phyloP scores from a whole-genome alignment of 345 rosid species.

The Turritis glabra region DNA sequence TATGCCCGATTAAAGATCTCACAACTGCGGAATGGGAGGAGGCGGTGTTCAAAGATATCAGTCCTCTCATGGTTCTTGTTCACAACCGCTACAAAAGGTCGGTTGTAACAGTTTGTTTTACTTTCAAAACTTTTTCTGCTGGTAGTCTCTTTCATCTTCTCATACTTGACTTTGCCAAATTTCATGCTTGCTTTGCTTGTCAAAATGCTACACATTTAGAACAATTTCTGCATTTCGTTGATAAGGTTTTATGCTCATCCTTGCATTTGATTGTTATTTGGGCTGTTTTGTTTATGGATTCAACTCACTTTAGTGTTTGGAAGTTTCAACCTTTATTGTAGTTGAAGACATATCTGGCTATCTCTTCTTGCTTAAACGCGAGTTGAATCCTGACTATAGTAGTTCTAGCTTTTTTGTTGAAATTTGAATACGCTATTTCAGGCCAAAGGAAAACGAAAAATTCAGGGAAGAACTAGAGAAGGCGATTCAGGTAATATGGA shows the following conservation, averaged over 20 bases:
- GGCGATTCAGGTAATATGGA: constrained; percentile 92
- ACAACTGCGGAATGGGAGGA: constrained; percentile 86
- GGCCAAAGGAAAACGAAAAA: constrained; percentile 77
- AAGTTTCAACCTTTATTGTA: background rate
- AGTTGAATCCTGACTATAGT: background rate
- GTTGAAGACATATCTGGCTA: background rate
- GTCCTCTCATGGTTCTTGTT: constrained; percentile 82
- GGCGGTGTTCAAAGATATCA: constrained; percentile 76
- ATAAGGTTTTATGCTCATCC: background rate
- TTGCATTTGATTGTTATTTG: background rate
- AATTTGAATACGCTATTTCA: constrained; percentile 32
- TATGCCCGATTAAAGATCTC: constrained; percentile 85
- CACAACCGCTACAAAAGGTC: constrained; percentile 91
- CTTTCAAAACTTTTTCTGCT: background rate
- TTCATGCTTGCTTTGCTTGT: background rate
- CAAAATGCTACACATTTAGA: background rate
- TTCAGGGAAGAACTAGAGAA: constrained; percentile 64
- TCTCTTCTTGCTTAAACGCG: background rate
- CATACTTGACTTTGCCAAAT: background rate
- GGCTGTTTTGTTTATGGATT: background rate
- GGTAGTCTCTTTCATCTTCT: background rate
- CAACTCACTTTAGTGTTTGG: background rate
- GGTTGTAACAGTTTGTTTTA: constrained; percentile 5
- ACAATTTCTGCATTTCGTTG: background rate
- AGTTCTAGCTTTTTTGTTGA: constrained; percentile 4